Evolutionary conservation across 345 rosid species (phyloP).

Genomic region (Euphorbia pulcherrima): DNA sequence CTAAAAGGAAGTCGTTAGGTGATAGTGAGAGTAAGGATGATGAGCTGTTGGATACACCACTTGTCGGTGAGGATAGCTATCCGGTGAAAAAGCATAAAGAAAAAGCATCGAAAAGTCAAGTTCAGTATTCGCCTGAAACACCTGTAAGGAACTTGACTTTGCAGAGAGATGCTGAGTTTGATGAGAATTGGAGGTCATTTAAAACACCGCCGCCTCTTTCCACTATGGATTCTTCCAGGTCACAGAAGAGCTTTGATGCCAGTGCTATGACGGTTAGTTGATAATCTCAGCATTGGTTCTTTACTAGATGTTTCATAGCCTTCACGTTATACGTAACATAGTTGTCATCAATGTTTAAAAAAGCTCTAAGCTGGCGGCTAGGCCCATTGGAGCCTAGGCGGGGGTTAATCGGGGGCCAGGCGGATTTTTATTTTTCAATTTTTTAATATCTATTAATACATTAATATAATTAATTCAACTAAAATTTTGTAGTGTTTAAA

Average conservation of each 20-base stretch:
- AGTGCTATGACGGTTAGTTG: slow-evolving; percentile 45
- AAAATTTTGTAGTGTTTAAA: no score
- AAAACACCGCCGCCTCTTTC: slow-evolving; percentile 51
- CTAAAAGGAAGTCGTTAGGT: slow-evolving; percentile 54
- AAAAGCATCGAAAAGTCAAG: slow-evolving; percentile 38
- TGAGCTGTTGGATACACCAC: slow-evolving; percentile 54
- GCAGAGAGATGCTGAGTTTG: slow-evolving; percentile 53
- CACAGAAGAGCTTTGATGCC: slow-evolving; percentile 57
- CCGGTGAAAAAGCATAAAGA: slow-evolving; percentile 44
- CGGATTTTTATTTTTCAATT: no score
- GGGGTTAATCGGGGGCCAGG: no score
- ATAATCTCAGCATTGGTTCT: background rate
- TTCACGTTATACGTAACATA: no score
- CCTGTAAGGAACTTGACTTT: slow-evolving; percentile 40
- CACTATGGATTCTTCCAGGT: slow-evolving; percentile 51
- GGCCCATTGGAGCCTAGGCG: no score
- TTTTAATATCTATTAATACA: no score
- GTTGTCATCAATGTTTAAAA: no score
- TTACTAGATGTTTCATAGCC: background rate
- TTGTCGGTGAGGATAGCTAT: slow-evolving; percentile 37
- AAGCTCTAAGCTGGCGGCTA: no score
- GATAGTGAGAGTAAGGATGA: slow-evolving; percentile 71
- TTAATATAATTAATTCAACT: no score
- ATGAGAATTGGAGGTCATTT: slow-evolving; percentile 56
- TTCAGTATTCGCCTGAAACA: slow-evolving; percentile 53